phyloP scores from a whole-genome alignment of 768 basidiomycete genomes.

The Tulasnella sp. region DNA sequence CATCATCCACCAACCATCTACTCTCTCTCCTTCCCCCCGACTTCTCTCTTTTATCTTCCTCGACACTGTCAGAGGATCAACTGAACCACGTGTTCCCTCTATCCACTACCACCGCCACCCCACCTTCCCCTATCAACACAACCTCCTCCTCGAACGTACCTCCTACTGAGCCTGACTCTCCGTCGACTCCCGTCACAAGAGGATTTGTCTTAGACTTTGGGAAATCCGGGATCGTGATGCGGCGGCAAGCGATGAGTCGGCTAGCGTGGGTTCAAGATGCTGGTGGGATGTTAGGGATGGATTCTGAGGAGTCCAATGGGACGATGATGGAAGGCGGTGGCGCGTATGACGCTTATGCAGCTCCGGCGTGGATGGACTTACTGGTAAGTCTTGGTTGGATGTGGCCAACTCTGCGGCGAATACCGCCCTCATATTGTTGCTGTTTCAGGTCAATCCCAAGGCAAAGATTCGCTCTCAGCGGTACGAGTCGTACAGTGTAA shows the following conservation, averaged over 20 bases:
- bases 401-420: constrained; percentile 17
- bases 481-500: constrained; percentile 58
- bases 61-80: constrained; percentile 28
- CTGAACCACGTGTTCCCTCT: constrained; percentile 5
- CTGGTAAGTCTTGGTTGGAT: background rate
- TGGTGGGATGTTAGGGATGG: background rate
- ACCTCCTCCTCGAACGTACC: background rate
- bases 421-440: background rate
- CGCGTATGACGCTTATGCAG: background rate
- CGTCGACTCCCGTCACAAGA: background rate
- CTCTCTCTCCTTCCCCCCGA: constrained; percentile 18
- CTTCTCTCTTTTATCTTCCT: constrained; percentile 27
- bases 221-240: background rate
- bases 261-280: background rate
- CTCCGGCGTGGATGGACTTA: constrained; percentile 3
- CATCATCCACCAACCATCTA: constrained; percentile 10
- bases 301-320: background rate
- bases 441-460: constrained; percentile 42
- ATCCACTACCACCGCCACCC: background rate
- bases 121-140: too few species aligned
- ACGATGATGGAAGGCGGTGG: background rate
- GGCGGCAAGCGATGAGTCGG: constrained; percentile 8
- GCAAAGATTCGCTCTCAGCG: constrained; percentile 41
- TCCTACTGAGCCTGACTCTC: background rate
- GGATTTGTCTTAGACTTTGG: constrained; percentile 14